Conservation (phyloP, 208 protist species). For the Trichomonas gallinae region DNA sequence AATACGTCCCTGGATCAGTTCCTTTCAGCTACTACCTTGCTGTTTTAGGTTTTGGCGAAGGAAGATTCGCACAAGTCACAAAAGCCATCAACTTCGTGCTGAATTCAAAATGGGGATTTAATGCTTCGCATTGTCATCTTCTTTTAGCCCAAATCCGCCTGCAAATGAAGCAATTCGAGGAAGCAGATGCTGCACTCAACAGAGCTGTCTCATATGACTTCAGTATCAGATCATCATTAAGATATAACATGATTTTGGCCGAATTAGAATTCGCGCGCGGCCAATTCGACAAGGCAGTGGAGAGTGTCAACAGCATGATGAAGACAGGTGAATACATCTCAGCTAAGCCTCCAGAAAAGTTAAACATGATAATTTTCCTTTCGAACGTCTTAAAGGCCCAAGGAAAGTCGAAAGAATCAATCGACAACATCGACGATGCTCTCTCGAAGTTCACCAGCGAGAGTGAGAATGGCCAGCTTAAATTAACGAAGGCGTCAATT, state of each 20-base stretch:
- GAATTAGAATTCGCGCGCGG: not conserved
- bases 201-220: not conserved
- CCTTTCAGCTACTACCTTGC: not conserved
- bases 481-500: not conserved
- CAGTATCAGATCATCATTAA: not conserved
- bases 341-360: not conserved
- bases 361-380: not conserved
- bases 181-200: not conserved
- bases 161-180: constrained; percentile 17
- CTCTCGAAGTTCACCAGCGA: not conserved
- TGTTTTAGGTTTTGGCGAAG: not conserved
- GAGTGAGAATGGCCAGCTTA: not conserved
- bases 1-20: not conserved
- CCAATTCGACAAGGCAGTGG: not conserved
- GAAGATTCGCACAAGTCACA: not conserved
- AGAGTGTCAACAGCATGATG: not conserved
- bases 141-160: not conserved
- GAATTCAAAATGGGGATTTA: not conserved
- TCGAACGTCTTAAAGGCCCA: not conserved
- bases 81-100: not conserved
- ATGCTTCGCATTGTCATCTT: constrained; percentile 14
- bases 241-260: not conserved
- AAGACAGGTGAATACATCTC: not conserved
- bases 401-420: not conserved
- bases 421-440: not conserved